These are phyloP conservation scores for Ricinus communis DNA, from an alignment of 345 rosid species.

Conservation along the genomic window DNA sequence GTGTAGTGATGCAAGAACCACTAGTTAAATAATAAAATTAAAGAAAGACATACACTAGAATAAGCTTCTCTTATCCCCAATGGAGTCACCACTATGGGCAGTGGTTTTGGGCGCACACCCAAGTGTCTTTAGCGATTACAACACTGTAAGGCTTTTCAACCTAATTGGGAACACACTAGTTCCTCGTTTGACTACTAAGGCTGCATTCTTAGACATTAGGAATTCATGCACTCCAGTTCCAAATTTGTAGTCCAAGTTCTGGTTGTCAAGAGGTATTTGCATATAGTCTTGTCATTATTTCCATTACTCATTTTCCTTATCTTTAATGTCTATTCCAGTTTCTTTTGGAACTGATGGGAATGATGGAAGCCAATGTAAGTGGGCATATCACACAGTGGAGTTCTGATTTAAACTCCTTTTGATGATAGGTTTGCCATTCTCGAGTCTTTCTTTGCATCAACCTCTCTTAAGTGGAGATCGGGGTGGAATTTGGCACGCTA, in stretches of 20 bases:
- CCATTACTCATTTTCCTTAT: neutral
- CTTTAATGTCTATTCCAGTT: neutral
- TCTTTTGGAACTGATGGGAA: neutral
- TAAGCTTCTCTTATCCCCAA: no score
- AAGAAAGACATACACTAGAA: no score
- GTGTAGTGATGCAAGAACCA: no score
- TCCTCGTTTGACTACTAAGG: slow-evolving; percentile 27
- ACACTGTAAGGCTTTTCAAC: no score
- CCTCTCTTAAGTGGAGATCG: slow-evolving; percentile 52
- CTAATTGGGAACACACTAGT: no score
- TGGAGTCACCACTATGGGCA: no score
- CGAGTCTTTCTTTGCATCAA: slow-evolving; percentile 52
- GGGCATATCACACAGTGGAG: neutral
- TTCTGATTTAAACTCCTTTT: slow-evolving; percentile 7
- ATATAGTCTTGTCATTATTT: neutral
- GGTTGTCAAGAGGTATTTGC: slow-evolving; percentile 38
- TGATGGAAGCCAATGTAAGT: neutral
- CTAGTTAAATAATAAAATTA: no score
- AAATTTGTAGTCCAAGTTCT: slow-evolving; percentile 33
- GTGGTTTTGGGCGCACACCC: no score
- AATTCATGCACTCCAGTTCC: slow-evolving; percentile 39
- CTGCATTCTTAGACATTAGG: slow-evolving; percentile 31
- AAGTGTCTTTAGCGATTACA: no score
- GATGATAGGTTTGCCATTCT: slow-evolving; percentile 43
- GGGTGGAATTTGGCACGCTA: slow-evolving; percentile 33